Evolutionary conservation across 345 rosid genomes (phyloP).

Genomic region (Bretschneidera sinensis): DNA sequence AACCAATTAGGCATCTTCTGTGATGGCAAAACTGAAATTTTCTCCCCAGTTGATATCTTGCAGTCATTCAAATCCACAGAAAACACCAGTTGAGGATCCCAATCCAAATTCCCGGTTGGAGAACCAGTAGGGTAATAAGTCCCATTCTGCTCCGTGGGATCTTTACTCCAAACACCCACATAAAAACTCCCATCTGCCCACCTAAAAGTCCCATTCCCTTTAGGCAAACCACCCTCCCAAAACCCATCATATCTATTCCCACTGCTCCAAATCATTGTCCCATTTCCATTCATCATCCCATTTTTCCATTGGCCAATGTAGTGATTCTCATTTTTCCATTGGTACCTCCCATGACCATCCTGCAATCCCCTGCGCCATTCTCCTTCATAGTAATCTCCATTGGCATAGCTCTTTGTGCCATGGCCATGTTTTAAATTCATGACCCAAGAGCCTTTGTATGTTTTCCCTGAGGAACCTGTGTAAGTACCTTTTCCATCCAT

Average conservation of each 20-base stretch:
- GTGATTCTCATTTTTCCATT: constrained; percentile 74
- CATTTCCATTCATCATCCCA: constrained; percentile 73
- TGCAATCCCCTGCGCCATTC: constrained; percentile 86
- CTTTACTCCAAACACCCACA: constrained; percentile 90
- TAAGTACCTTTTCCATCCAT: constrained; percentile 96
- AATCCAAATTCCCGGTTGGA: constrained; percentile 43
- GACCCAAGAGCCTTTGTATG: constrained; percentile 77
- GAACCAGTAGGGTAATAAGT: constrained; percentile 74
- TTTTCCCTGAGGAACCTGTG: constrained; percentile 59
- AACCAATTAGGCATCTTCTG: constrained; percentile 75
- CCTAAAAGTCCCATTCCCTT: constrained; percentile 77
- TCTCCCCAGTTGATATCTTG: constrained; percentile 55
- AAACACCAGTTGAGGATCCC: constrained; percentile 79
- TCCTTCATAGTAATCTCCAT: constrained; percentile 82
- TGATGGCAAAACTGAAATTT: constrained; percentile 60
- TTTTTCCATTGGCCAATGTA: constrained; percentile 83
- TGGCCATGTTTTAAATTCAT: constrained; percentile 89
- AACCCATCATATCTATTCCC: constrained; percentile 87
- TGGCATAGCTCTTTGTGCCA: constrained; percentile 61
- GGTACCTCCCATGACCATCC: constrained; percentile 86
- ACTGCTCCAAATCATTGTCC: constrained; percentile 76
- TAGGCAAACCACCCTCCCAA: constrained; percentile 88
- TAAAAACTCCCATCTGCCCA: constrained; percentile 78
- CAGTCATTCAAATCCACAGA: constrained; percentile 55
- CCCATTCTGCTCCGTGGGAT: constrained; percentile 69